Percentiles rank a stretch among this genome's conserved stretches.
Evolutionary conservation across 768 basidiomycete genomes (phyloP).

Genomic region (Mycena maculata): DNA sequence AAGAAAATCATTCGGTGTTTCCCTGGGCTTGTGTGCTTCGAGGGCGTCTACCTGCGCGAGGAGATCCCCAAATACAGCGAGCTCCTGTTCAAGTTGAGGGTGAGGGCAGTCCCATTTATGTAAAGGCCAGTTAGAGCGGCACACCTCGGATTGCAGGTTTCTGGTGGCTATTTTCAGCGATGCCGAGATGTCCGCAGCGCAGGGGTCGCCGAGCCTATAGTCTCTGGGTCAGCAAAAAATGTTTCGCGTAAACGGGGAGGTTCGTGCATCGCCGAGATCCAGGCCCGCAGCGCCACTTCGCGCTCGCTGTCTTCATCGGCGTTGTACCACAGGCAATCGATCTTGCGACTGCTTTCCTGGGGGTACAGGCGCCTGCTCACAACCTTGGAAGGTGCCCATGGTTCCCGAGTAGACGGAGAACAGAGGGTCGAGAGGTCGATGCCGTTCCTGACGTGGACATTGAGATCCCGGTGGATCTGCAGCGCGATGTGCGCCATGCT

Average conservation of each 20-base stretch:
- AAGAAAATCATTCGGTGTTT: conserved; percentile 48
- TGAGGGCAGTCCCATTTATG: too few species aligned
- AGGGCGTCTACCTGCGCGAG: conserved; percentile 48
- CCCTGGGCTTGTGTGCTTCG: conserved; percentile 47
- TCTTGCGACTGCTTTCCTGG: neutral
- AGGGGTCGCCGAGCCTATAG: conserved; percentile 1
- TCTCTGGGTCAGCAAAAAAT: neutral
- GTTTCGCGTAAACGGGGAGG: neutral
- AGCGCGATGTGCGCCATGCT: conserved; percentile 14
- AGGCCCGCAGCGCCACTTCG: conserved; percentile 6
- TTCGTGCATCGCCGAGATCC: conserved; percentile 17
- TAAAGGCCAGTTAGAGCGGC: conserved; percentile 3
- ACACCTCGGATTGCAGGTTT: conserved; percentile 35
- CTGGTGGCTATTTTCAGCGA: conserved; percentile 38
- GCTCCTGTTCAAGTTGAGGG: conserved; percentile 40
- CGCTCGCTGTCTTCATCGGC: neutral
- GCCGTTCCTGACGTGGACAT: neutral
- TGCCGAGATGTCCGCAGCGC: neutral
- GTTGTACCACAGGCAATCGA: conserved; percentile 19
- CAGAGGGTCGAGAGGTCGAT: conserved; percentile 18
- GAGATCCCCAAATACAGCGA: conserved; percentile 44
- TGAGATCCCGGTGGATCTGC: conserved; percentile 12
- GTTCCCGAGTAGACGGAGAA: conserved; percentile 11
- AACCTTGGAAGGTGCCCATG: conserved; percentile 20
- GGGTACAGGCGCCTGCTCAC: neutral